Evolutionary conservation across 352 stramenopile species (phyloP), one percentile per base, ranked within the genome.

Genomic region (Plasmopara viticola): DNA sequence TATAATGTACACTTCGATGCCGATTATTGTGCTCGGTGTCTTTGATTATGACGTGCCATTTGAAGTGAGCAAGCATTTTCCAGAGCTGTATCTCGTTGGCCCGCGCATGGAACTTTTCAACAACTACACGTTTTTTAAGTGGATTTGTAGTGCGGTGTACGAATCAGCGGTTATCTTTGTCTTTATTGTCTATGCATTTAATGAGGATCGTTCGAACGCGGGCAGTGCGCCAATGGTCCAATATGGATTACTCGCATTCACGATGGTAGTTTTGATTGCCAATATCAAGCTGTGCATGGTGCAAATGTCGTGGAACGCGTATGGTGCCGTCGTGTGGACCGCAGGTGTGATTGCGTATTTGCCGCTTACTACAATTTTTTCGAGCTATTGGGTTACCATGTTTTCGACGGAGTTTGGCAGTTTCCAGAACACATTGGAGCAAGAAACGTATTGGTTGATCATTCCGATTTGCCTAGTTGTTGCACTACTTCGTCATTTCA

Each of bases 171-270:
- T 89, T 25, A 89, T 92, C 52, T 82, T 75, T 34, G 63, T 89
- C 34, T 81, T 90, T 44, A 66, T 74, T 2, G 50, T 85, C 9
- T 90, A 84, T 48, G 79, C 63, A 6, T 90, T 86, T 60, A 92
- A 87, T 48, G 72, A 84, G 9, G 63, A 86, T 17, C 30, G 74
- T 18, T 78, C 76, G 31, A 86, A 84, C 42, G 83, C 78, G 4
- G 84, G 95, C 54, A 96, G 89, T n/a, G 80, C 86, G 39, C 74
- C 86, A 13, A 86, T 93, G 58, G 88, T 96, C 49, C 74, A 98
- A 53, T 95, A 97, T 51, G 85, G 95, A 25, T 78, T 94, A 44
- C 78, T 96, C 0, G 86, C 91, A 30, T 98, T 97, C 69, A 95
- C 88, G 15, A 84, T 92, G 56, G 77, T 98, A 9, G 84, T 99